Evolutionary conservation across 2,329 filamentous ascomycete genomes (phyloP), one percentile per base, ranked within the genome.

Genomic region (Aspergillus thermomutatus): DNA sequence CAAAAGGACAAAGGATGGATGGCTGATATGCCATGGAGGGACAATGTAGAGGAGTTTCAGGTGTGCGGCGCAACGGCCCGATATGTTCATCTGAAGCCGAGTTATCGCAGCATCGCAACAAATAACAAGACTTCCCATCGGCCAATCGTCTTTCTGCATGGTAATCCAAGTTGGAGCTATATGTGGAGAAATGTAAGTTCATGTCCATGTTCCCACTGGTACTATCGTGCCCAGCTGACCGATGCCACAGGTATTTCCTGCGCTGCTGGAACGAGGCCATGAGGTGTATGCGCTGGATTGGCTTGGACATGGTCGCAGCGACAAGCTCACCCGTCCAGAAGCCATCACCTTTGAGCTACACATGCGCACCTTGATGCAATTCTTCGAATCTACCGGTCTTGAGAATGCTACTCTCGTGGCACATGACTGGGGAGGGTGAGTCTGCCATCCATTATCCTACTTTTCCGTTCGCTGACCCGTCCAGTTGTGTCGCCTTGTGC

Each of bases 271-370:
- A 23, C 40, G 54, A 41, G 59, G 59, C 21, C 53, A 61, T 40
- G 57, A 60, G 26, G 48, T 61, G 25, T 59, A 56, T 37, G 59
- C 56, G 5, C 50, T 59, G 9, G 56, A 61, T 47, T 57, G 49
- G 52, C 28, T 61, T 8, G 60, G 59, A 46, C 59, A 62, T 28
- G 60, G 60, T 37, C 60, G 59, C 5, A 60, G 56, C 26, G 60
- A 62, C 50, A 62, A 62, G 34, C 54, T 54, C 11, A 31, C 11
- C 11, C 34, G 45, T 19, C 40, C 50, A 4, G 41, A 40, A 4
- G 34, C 40, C 11, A 51, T 61, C 43, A 60, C 56, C 11, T 57
- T 62, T 34, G 48, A 61, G 28, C 57, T 62, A 17, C 60, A 62
- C 48, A 60, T 60, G 53, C 48, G 50, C 21, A 61, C 60, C 4